Evolutionary conservation across 352 stramenopile genomes (phyloP), one percentile per base, ranked within the genome.

Genomic region (Phytophthora fragariaefolia): DNA sequence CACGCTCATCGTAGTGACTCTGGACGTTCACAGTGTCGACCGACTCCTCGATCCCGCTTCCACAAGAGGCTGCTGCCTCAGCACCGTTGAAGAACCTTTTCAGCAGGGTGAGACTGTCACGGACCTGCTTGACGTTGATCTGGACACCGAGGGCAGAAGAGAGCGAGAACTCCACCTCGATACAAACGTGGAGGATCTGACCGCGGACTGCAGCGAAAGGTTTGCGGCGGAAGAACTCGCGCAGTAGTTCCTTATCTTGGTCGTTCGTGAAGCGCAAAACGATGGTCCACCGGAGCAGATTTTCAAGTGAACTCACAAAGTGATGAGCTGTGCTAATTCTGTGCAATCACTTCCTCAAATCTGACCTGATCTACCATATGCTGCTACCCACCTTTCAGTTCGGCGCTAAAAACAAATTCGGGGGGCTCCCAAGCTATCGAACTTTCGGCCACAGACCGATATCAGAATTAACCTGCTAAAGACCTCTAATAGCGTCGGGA

Each of bases 1-100:
- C 26, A 17, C 38, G 40, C 26, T 60, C 53, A 6, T 60, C 40
- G 38, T 60, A 60, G 53, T 60, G 38, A 48, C 53, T 52, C 24
- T 52, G 53, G 15, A 51, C 27, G 17, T 62, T 62, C 7, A 62
- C 40, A 3, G 54, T 42, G 20, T 62, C 6, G 23, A 62, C 26
- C 0, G 54, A 20, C 23, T 62, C 54, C 20, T 62, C 40, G 9
- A 53, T 20, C 26, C 54, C 54, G 24, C 54, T 62, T 1, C 26
- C 54, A 26, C 40, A n/a, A 13, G 40, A 28, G 1, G 26, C 45
- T 15, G 24, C 17, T 10, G 34, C 8, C 22, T 62, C 54, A 6
- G 22, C 40, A 32, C 26, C 54, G 9, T 53, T 52, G 15, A 62
- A 62, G 22, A 34, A 32, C 2, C 5, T 3, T 38, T 62, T 52